Base-by-base conservation (phyloP, 306 rosid species). In the Quercus suber region DNA sequence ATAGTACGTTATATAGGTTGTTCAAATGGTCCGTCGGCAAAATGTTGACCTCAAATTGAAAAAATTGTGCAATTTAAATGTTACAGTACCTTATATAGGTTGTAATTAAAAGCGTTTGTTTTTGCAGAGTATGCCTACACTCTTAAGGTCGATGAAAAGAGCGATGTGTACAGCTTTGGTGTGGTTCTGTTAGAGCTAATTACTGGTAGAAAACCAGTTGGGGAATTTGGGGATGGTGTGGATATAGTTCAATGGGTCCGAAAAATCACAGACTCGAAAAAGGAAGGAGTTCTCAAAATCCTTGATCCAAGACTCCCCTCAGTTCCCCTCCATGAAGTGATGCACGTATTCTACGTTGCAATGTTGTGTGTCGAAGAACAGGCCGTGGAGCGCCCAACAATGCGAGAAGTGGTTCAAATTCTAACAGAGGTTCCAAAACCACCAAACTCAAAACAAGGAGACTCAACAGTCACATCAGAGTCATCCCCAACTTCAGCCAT, bases 371-470 rank as follows among this genome's bases (percentile, higher is more conserved):
- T 95, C 18, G 99, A 95, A 83, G 99, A 95, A 71, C 99, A 93
- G 15, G 99, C 98, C 4, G 97, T 95, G 19, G 98, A 93, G 85
- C 87, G 99, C 33, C 99, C 98, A 37, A 93, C 99, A 4, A 95
- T 95, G 99, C 85, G 99, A 0, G 99, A 95, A 83, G 99, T 95
- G 28, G 97, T 95, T 79, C 99, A 95, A 87, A 95, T 95, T 53
- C 91, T 95, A 7, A 93, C 99, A 0, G 99, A 95, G 88, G 84
- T 95, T 30, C 98, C 99, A 67, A 92, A 85, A 81, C 51, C 89
- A 23, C 88, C 89, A 1, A 76, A 78, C 67, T 86, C 89, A 53
- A 92, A 85, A 69, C 90, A 77, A 20, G 93, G 61, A 15, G 91
- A 85, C 58, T 65, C 82, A 15, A 78, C 86, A 33, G 58, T 76